Conservation (phyloP, 2,329 filamentous ascomycete genomes). For the Ascochyta viciae-villosae region DNA sequence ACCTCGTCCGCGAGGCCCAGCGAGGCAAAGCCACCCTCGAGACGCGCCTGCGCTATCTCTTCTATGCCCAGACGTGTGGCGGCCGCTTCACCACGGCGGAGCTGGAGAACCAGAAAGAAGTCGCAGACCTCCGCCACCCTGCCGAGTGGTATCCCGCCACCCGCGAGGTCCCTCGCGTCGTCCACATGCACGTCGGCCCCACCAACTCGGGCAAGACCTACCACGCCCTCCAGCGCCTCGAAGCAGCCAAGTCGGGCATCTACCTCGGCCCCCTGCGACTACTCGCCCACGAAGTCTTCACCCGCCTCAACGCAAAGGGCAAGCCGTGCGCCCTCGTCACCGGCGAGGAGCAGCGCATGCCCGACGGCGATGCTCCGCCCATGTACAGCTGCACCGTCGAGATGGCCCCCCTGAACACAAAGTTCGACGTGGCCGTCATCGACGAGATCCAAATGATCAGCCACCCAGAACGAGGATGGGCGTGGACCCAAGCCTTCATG, state of each 20-base stretch:
- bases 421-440: conserved; percentile 88
- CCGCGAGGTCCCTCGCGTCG: conserved; percentile 76
- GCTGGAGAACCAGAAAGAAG: conserved; percentile 47
- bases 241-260: conserved; percentile 76
- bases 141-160: conserved; percentile 92
- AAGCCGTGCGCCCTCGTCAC: conserved; percentile 82
- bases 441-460: conserved; percentile 99
- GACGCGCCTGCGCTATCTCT: conserved; percentile 71
- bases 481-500: conserved; percentile 90
- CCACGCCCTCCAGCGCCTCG: conserved; percentile 83
- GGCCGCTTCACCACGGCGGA: conserved; percentile 47
- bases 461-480: conserved; percentile 80
- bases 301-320: conserved; percentile 81
- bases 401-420: conserved; percentile 72
- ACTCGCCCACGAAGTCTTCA: conserved; percentile 92
- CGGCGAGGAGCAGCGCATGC: conserved; percentile 83
- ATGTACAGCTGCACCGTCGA: conserved; percentile 93
- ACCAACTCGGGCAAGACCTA: conserved; percentile 99
- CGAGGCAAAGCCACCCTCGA: conserved; percentile 25
- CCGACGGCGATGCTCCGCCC: conserved; percentile 55
- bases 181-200: conserved; percentile 93
- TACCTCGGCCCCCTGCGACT: conserved; percentile 91
- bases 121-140: conserved; percentile 87
- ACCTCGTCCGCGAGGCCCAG: conserved; percentile 20
- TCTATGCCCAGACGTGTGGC: conserved; percentile 59